These are phyloP conservation scores for Pestalotiopsis fici DNA, from an alignment of 2,329 filamentous ascomycete genomes.

Conservation along the genomic window DNA sequence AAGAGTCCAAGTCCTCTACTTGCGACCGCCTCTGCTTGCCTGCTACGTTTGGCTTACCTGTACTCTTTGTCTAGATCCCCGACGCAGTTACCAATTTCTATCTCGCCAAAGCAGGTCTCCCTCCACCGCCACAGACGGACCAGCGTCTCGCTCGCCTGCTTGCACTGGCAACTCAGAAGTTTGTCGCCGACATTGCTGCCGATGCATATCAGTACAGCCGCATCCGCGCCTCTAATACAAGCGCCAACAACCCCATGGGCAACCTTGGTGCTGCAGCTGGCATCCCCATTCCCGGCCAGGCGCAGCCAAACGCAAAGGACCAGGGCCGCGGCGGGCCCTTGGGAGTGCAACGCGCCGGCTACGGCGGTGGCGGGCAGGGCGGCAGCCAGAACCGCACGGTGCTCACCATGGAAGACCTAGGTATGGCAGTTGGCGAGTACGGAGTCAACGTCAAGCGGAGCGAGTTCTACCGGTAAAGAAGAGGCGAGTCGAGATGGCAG, in stretches of 20 bases:
- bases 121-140: slow-evolving; percentile 88
- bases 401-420: slow-evolving; percentile 96
- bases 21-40: background rate
- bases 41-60: background rate
- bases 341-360: slow-evolving; percentile 77
- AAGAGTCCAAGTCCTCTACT: background rate
- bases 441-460: slow-evolving; percentile 96
- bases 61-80: slow-evolving; percentile 67
- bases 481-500: background rate
- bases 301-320: slow-evolving; percentile 55
- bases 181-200: slow-evolving; percentile 94
- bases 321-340: slow-evolving; percentile 61
- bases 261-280: slow-evolving; percentile 76
- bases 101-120: slow-evolving; percentile 91
- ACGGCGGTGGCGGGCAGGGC: slow-evolving; percentile 85
- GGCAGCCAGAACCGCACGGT: slow-evolving; percentile 90
- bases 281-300: slow-evolving; percentile 65
- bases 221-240: slow-evolving; percentile 87
- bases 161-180: slow-evolving; percentile 97
- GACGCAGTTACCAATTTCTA: slow-evolving; percentile 98
- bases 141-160: slow-evolving; percentile 89
- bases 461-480: slow-evolving; percentile 82
- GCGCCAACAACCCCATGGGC: slow-evolving; percentile 88
- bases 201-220: slow-evolving; percentile 98
- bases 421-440: slow-evolving; percentile 97